phyloP scores from a whole-genome alignment of 352 stramenopile genomes.

The Blastocystis sp. region DNA sequence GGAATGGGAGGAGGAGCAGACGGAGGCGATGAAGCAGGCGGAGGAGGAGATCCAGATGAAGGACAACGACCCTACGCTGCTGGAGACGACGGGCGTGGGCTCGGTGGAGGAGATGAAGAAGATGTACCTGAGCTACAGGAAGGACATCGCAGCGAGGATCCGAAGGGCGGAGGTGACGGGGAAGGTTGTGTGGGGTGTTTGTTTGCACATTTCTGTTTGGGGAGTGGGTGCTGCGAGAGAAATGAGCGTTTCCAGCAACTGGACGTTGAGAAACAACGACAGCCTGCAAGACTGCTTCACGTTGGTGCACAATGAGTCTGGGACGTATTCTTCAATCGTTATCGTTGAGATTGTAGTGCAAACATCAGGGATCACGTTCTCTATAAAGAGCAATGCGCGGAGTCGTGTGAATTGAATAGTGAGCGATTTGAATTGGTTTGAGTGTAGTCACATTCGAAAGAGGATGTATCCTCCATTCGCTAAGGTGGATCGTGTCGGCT shows the following conservation, averaged over 20 bases:
- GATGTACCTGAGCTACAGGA: constrained; percentile 30
- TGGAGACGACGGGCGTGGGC: constrained; percentile 35
- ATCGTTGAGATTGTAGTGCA: no score
- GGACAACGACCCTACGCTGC: background rate
- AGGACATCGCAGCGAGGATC: constrained; percentile 16
- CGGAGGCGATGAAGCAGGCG: constrained; percentile 31
- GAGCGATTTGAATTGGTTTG: background rate
- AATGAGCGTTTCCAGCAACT: no score
- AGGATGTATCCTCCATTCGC: no score
- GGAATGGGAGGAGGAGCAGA: constrained; percentile 55
- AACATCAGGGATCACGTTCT: background rate
- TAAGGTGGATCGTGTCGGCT: constrained; percentile 27
- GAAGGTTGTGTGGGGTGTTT: constrained; percentile 24
- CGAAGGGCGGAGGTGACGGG: background rate
- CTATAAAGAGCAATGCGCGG: background rate
- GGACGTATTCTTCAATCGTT: no score
- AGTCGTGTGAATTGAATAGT: constrained; percentile 3
- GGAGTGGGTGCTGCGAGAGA: background rate
- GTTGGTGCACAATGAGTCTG: no score
- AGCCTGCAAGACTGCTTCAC: no score
- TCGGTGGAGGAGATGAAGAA: constrained; percentile 8
- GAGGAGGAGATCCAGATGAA: background rate
- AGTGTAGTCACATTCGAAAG: no score
- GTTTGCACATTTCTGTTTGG: constrained; percentile 11
- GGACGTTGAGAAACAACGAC: no score